Percentiles rank a stretch among this genome's conserved stretches.
phyloP scores from a whole-genome alignment of 306 rosid species.

The Gillenia trifoliata region DNA sequence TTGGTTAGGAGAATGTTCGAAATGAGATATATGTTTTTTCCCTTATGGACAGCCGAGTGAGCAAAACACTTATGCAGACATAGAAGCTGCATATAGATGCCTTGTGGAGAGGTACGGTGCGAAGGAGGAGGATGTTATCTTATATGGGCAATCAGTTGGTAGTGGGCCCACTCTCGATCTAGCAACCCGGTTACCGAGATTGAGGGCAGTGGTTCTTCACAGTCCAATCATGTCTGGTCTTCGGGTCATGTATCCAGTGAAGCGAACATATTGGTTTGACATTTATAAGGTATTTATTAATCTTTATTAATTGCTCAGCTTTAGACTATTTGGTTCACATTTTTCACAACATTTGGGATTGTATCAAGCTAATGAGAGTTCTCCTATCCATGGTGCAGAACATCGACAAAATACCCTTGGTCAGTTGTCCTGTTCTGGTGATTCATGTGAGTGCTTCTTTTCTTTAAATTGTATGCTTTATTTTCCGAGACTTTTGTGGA shows the following conservation, averaged over 20 bases:
- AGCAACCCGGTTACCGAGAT: constrained; percentile 68
- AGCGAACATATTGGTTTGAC: constrained; percentile 94
- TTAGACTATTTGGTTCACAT: constrained; percentile 5
- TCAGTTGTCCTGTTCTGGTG: constrained; percentile 78
- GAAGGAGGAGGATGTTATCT: constrained; percentile 86
- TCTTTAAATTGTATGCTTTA: background rate
- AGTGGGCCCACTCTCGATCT: constrained; percentile 92
- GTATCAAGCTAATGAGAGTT: constrained; percentile 13
- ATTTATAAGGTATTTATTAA: constrained; percentile 70
- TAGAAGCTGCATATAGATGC: constrained; percentile 88
- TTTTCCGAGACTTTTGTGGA: background rate
- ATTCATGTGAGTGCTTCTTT: constrained; percentile 77
- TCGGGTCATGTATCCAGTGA: constrained; percentile 95
- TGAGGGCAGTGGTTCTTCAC: constrained; percentile 94
- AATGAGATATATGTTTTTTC: background rate
- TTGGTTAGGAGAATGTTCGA: constrained; percentile 10
- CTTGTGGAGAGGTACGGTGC: constrained; percentile 74
- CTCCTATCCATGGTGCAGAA: constrained; percentile 55
- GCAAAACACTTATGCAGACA: constrained; percentile 91
- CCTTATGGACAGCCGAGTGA: constrained; percentile 71
- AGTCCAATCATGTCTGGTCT: constrained; percentile 94
- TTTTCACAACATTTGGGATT: background rate
- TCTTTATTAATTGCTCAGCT: constrained; percentile 11
- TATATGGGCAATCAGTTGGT: constrained; percentile 96
- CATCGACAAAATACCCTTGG: constrained; percentile 80